phyloP scores from a whole-genome alignment of 2,329 filamentous ascomycete species.

The Akanthomyces uredinophilus region DNA sequence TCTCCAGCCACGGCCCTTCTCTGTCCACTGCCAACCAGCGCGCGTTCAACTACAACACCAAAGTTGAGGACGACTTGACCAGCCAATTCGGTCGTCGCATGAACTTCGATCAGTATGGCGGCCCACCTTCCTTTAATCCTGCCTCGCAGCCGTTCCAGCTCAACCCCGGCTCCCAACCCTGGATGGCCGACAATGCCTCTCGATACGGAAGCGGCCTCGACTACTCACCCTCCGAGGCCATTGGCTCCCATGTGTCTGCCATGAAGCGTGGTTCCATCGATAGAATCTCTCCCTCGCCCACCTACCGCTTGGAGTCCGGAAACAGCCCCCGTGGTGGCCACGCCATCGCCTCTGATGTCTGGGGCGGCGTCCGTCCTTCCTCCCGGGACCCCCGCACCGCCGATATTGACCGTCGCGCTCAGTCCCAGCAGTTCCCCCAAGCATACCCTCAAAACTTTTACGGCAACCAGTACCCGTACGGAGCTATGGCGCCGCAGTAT shows the following conservation, averaged over 20 bases:
- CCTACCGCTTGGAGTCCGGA: constrained; percentile 26
- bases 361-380: constrained; percentile 30
- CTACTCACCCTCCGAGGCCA: constrained; percentile 26
- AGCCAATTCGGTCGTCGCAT: constrained; percentile 30
- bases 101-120: constrained; percentile 27
- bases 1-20: constrained; percentile 41
- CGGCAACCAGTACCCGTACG: constrained; percentile 25
- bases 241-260: constrained; percentile 23
- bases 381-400: constrained; percentile 30
- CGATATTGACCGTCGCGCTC: constrained; percentile 35
- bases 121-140: constrained; percentile 24
- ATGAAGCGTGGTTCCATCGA: constrained; percentile 36
- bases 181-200: constrained; percentile 32
- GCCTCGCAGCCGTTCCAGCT: constrained; percentile 38
- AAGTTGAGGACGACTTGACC: constrained; percentile 34
- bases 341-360: constrained; percentile 31
- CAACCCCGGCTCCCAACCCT: constrained; percentile 43
- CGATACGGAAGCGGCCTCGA: constrained; percentile 25
- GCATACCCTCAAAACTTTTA: constrained; percentile 29
- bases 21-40: constrained; percentile 38
- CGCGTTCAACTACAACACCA: constrained; percentile 33
- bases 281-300: constrained; percentile 30
- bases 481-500: constrained; percentile 31
- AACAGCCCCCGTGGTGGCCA: constrained; percentile 23
- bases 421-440: constrained; percentile 28